Percentiles rank a stretch among this genome's conserved stretches.
phyloP scores from a whole-genome alignment of 2,329 filamentous ascomycete species.

The Bisporella sp. region DNA sequence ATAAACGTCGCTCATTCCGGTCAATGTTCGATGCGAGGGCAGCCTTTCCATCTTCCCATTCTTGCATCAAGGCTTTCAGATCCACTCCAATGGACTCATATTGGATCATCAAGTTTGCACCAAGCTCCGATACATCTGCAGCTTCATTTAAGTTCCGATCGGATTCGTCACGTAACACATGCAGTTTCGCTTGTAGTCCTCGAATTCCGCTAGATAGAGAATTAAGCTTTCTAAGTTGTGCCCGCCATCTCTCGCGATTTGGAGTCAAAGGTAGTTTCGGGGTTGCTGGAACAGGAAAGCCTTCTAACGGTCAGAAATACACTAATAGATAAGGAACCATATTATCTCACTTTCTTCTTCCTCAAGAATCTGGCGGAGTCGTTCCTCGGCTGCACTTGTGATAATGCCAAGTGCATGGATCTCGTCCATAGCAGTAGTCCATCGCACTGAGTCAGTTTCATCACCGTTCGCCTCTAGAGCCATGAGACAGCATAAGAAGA shows the following conservation, averaged over 20 bases:
- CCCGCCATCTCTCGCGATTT: slow-evolving; percentile 74
- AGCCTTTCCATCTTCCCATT: slow-evolving; percentile 85
- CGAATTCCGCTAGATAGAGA: slow-evolving; percentile 85
- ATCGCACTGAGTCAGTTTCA: slow-evolving; percentile 67
- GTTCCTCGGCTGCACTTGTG: slow-evolving; percentile 56
- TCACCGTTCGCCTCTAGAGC: slow-evolving; percentile 79
- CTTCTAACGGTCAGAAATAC: slow-evolving; percentile 30
- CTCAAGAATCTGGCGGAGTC: slow-evolving; percentile 60
- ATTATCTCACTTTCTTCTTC: slow-evolving; percentile 63
- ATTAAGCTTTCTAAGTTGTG: slow-evolving; percentile 81
- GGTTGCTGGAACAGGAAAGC: slow-evolving; percentile 46
- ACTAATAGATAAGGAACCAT: slow-evolving; percentile 2
- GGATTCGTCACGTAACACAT: slow-evolving; percentile 84
- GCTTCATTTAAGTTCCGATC: slow-evolving; percentile 71
- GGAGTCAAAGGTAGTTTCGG: slow-evolving; percentile 59
- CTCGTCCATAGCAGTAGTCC: slow-evolving; percentile 70
- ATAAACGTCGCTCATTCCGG: slow-evolving; percentile 65
- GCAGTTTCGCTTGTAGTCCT: slow-evolving; percentile 89
- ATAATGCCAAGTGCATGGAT: slow-evolving; percentile 58
- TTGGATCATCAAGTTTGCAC: slow-evolving; percentile 72
- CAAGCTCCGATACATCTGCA: slow-evolving; percentile 66
- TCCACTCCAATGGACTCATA: slow-evolving; percentile 94
- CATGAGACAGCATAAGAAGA: slow-evolving; percentile 82
- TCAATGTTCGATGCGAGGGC: slow-evolving; percentile 76
- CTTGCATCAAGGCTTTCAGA: slow-evolving; percentile 69